Evolutionary conservation across 345 rosid species (phyloP).

Genomic region (Hypericum androsaemum): DNA sequence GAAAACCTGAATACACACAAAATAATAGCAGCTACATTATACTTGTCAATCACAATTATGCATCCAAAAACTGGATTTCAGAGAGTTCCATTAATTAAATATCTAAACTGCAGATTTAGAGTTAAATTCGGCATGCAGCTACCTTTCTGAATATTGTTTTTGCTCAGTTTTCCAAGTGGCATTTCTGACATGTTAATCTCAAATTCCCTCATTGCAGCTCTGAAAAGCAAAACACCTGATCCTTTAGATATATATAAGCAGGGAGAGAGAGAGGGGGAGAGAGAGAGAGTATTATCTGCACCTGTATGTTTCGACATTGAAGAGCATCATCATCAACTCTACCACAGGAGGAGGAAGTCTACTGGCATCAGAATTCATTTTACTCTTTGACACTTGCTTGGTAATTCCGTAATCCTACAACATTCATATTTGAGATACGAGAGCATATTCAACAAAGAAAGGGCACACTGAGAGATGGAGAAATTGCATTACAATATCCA

Average conservation of each 20-base stretch:
- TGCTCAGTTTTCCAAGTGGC: slow-evolving; percentile 97
- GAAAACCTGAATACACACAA: slow-evolving; percentile 49
- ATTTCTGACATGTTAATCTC: slow-evolving; percentile 95
- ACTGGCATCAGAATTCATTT: slow-evolving; percentile 35
- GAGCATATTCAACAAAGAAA: neutral
- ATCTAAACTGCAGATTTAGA: neutral
- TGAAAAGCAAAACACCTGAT: slow-evolving; percentile 28
- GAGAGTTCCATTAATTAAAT: too few species aligned
- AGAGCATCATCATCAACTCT: slow-evolving; percentile 83
- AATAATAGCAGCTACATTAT: too few species aligned
- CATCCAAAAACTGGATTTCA: too few species aligned
- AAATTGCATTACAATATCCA: slow-evolving; percentile 62
- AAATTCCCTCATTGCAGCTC: slow-evolving; percentile 97
- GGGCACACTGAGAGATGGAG: slow-evolving; percentile 2
- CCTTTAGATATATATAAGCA: slow-evolving; percentile 10
- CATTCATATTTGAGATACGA: slow-evolving; percentile 1
- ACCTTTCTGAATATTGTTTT: slow-evolving; percentile 83
- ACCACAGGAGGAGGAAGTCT: slow-evolving; percentile 54
- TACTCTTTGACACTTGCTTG: slow-evolving; percentile 43
- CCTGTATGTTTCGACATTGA: slow-evolving; percentile 91
- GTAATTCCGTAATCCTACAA: slow-evolving; percentile 86
- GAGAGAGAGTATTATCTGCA: slow-evolving; percentile 13
- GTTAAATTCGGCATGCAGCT: slow-evolving; percentile 3
- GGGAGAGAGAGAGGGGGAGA: neutral
- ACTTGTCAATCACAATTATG: too few species aligned